Conservation (phyloP, 108 stramenopile species). For the Stephanodiscus triporus region DNA sequence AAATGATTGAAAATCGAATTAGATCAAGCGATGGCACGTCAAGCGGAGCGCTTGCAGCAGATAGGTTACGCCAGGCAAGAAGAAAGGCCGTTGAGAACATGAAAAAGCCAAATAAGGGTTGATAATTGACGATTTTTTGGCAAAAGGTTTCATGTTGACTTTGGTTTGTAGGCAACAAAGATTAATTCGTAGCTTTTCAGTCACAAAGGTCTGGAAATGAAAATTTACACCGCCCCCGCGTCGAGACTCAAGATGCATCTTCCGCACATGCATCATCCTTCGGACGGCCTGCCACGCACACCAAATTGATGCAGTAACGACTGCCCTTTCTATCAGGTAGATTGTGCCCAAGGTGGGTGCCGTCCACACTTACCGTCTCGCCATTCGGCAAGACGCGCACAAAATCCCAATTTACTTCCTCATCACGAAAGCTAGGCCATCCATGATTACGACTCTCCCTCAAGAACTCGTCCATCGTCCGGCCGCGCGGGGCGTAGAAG, state of each 20-base stretch:
- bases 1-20: constrained; percentile 25
- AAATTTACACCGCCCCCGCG: too few species aligned
- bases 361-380: constrained; percentile 82
- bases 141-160: too few species aligned
- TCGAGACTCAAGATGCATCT: too few species aligned
- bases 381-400: constrained; percentile 83
- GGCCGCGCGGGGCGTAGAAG: constrained; percentile 78
- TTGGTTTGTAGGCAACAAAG: too few species aligned
- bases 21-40: constrained; percentile 43
- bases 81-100: too few species aligned
- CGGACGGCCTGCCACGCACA: constrained; percentile 81
- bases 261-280: background rate
- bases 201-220: too few species aligned
- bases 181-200: too few species aligned
- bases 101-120: too few species aligned
- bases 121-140: too few species aligned
- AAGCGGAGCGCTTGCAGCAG: constrained; percentile 29
- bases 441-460: constrained; percentile 75
- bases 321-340: constrained; percentile 73
- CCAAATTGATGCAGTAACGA: constrained; percentile 93
- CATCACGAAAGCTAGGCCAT: constrained; percentile 89
- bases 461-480: constrained; percentile 78
- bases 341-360: constrained; percentile 83
- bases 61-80: constrained; percentile 37
- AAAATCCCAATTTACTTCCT: constrained; percentile 89